A percentile compares a stretch with the other conserved stretches of the same genome.
phyloP scores from a whole-genome alignment of 164 flowering plant species.

The Warburgia ugandensis region DNA sequence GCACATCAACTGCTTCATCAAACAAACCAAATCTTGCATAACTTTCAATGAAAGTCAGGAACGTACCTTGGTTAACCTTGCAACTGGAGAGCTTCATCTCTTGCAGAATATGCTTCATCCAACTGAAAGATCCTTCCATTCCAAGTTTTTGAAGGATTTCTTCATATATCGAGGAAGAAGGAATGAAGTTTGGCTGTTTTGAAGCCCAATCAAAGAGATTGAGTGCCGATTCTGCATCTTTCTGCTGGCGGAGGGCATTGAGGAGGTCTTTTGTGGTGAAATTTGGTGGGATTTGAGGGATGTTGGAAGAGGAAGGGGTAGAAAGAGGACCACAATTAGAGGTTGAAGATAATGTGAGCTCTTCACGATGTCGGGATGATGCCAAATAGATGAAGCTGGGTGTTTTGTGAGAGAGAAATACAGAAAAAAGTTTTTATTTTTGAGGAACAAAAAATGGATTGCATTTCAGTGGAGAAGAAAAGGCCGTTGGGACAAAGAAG shows the following conservation, averaged over 20 bases:
- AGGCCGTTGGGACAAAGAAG: constrained; percentile 36
- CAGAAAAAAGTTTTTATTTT: constrained; percentile 9
- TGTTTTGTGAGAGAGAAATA: constrained; percentile 13
- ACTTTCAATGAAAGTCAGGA: constrained; percentile 51
- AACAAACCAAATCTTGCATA: constrained; percentile 39
- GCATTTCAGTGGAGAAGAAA: constrained; percentile 32
- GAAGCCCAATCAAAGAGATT: constrained; percentile 58
- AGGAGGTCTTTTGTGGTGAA: constrained; percentile 66
- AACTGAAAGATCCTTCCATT: constrained; percentile 42
- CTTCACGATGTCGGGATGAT: constrained; percentile 15
- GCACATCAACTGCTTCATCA: constrained; percentile 48
- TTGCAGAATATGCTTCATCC: constrained; percentile 37
- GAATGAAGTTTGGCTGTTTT: constrained; percentile 56
- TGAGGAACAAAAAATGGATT: constrained; percentile 23
- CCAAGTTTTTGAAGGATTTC: constrained; percentile 67
- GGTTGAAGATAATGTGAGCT: constrained; percentile 14
- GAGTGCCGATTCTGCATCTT: constrained; percentile 40
- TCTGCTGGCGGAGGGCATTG: constrained; percentile 39
- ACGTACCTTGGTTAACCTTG: constrained; percentile 33
- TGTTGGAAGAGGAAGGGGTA: constrained; percentile 10
- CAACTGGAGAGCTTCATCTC: constrained; percentile 41
- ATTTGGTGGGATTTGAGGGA: constrained; percentile 39
- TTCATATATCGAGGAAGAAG: constrained; percentile 38
- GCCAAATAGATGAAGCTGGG: constrained; percentile 15
- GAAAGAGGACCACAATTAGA: constrained; percentile 16